A percentile compares a stretch with the other conserved stretches of the same genome.
These are phyloP conservation scores for Graphilbum fragrans DNA, from an alignment of 2,329 filamentous ascomycete genomes.

Conservation along the genomic window DNA sequence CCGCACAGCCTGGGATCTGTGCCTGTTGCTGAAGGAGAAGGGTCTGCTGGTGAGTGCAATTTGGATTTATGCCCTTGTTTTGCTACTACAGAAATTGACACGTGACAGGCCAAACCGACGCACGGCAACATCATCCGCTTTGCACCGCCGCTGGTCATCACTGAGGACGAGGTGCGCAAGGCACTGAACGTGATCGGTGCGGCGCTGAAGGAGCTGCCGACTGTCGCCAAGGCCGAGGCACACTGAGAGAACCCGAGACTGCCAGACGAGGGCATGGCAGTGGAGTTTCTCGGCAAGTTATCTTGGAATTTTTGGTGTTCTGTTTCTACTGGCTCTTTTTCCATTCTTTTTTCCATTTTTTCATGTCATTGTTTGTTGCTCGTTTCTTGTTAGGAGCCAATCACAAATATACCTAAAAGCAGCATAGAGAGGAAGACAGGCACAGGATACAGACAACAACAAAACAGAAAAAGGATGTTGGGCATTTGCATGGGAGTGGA, in stretches of 20 bases:
- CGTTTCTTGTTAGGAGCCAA: too few relatives aligned
- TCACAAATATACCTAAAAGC: too few relatives aligned
- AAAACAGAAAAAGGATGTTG: too few relatives aligned
- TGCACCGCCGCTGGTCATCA: conserved; percentile 92
- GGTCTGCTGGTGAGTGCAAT: conserved; percentile 63
- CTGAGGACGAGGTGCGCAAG: conserved; percentile 69
- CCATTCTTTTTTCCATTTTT: too few relatives aligned
- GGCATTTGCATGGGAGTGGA: too few relatives aligned
- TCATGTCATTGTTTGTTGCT: too few relatives aligned
- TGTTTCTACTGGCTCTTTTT: too few relatives aligned
- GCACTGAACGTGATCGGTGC: conserved; percentile 71
- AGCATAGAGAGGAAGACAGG: too few relatives aligned
- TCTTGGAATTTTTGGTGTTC: too few relatives aligned
- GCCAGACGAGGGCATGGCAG: not conserved
- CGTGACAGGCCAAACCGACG: conserved; percentile 82
- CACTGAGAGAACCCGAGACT: conserved; percentile 12
- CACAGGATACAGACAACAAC: too few relatives aligned
- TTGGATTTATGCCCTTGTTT: conserved; percentile 1
- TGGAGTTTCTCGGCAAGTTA: too few relatives aligned
- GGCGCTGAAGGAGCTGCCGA: conserved; percentile 71
- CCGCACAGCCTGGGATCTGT: conserved; percentile 90
- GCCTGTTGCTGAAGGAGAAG: conserved; percentile 90
- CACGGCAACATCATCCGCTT: conserved; percentile 98
- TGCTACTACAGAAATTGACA: not conserved
- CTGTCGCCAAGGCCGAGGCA: conserved; percentile 31